Base-by-base conservation (phyloP, 2,329 filamentous ascomycete genomes). In the Colletotrichum tropicicola region DNA sequence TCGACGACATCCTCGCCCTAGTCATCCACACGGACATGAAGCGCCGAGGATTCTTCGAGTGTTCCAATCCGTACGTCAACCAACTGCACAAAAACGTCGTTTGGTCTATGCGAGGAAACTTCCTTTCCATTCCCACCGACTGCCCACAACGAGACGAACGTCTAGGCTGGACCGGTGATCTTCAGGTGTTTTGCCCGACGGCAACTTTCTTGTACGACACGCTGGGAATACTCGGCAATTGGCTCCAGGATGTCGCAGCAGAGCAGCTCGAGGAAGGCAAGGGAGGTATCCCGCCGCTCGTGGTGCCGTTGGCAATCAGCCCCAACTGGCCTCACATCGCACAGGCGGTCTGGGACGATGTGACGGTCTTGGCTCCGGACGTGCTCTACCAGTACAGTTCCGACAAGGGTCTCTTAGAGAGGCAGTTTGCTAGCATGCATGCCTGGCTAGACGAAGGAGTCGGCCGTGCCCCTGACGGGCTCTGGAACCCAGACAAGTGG, bases 281-380 rank as follows among this genome's bases (percentile, higher is more conserved):
- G 37, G 70, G 63, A 21, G 69, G 75, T 17, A 69, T 78, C 2
- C 72, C 75, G 4, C 72, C 78, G 1, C 68, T 78, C 6, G 69
- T 80, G 5, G 60, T 74, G 0, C 72, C 72, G 0, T 63, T 71
- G 5, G 68, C 75, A 19, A 74, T 75, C 6, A 68, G 60, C 6
- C 54, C 68, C 1, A 17, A 58, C 5, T 51, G 69, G 39, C 70
- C 71, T 54, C 17, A 58, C 9, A 52, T 59, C 3, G 61, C 61
- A 6, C 61, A 65, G 51, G 61, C 61, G 6, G 57, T 65, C 27
- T 65, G 61, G 61, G 61, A 58, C 41, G 61, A 65, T 17, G 56
- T 65, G 17, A 58, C 61, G 2, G 41, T 65, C 1, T 49, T 65
- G 1, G 56, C 61, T 39, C 61, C 61, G 6, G 10, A 47, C 3